Base-by-base conservation (phyloP, 2,329 filamentous ascomycete genomes). In the Ascomycota sp. region DNA sequence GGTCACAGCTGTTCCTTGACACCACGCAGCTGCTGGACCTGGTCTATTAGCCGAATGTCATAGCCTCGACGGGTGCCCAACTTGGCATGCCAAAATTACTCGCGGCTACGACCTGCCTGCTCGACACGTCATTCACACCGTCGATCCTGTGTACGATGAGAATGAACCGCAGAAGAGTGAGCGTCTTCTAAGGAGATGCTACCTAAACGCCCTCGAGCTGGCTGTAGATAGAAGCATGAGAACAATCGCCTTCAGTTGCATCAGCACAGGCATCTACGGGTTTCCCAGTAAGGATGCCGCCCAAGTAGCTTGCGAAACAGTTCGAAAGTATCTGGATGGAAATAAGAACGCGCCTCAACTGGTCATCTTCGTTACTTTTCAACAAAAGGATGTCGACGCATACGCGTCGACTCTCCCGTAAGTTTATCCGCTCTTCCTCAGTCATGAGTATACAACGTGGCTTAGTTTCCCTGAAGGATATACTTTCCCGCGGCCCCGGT, bases 181-280 rank as follows among this genome's bases (percentile, higher is more conserved):
- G 55, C 34, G 51, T 45, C 38, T 76, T 26, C 53, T 76, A 17
- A 46, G 48, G 11, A 52, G 55, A 29, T 74, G 83, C 55, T 98
- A 98, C 48, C 58, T 57, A 7, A 68, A 57, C 25, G 76, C 73
- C 40, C 51, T 95, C 33, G 56, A 76, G 41, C 47, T 91, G n/a
- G 83, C 83, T 0, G 71, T 70, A 0, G 51, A 70, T 30, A 62
- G 75, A 31, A 62, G 59, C 1, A 65, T 79, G 42, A 67, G 62
- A 44, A 80, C 67, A 27, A 63, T 95, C 32, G 89, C 81, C 0
- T 94, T 98, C 42, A 71, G 75, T 25, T 75, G 71, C 13, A 64
- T 95, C 35, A 92, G 83, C 45, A 94, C 86, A 1, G 89, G 86
- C 0, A 51, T 93, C 1, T 95, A 93, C 46, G 81, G 81, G 1